A percentile compares a stretch with the other conserved stretches of the same genome.
Conservation (phyloP, 176 grass and related monocot genomes). For the Rhynchospora breviuscula region DNA sequence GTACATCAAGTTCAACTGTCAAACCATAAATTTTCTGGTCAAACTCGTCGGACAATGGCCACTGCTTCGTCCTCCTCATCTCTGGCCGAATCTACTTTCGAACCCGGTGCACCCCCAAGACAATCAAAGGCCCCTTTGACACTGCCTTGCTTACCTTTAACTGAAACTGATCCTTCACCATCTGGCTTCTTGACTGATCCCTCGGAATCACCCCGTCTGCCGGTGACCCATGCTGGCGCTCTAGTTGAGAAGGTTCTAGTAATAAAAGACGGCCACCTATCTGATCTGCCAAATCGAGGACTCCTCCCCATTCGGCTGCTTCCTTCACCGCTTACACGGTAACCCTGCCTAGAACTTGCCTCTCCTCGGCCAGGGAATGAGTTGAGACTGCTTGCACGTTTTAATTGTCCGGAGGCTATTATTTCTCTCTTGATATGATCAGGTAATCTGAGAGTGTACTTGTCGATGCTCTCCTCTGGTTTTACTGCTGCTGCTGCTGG, state of each 20-base stretch:
- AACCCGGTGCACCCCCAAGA: slow-evolving; percentile 30
- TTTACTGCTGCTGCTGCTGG: not conserved
- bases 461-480: slow-evolving; percentile 39
- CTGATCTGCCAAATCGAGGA: slow-evolving; percentile 41
- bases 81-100: slow-evolving; percentile 26
- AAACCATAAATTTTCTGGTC: not conserved
- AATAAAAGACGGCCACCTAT: slow-evolving; percentile 72
- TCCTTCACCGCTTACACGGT: slow-evolving; percentile 22
- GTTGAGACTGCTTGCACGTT: slow-evolving; percentile 26
- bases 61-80: slow-evolving; percentile 45
- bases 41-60: slow-evolving; percentile 36
- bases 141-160: not conserved
- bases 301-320: slow-evolving; percentile 32
- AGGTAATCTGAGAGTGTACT: slow-evolving; percentile 75
- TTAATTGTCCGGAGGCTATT: slow-evolving; percentile 30
- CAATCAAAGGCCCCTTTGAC: slow-evolving; percentile 43
- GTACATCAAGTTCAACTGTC: not conserved
- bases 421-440: slow-evolving; percentile 57
- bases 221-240: slow-evolving; percentile 49
- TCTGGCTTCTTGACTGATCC: slow-evolving; percentile 12
- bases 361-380: slow-evolving; percentile 18
- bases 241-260: slow-evolving; percentile 54
- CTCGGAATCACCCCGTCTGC: slow-evolving; percentile 21
- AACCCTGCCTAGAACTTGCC: slow-evolving; percentile 34
- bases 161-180: not conserved